These are phyloP conservation scores for Rubus parviflorus DNA, from an alignment of 306 rosid genomes.

Conservation along the genomic window DNA sequence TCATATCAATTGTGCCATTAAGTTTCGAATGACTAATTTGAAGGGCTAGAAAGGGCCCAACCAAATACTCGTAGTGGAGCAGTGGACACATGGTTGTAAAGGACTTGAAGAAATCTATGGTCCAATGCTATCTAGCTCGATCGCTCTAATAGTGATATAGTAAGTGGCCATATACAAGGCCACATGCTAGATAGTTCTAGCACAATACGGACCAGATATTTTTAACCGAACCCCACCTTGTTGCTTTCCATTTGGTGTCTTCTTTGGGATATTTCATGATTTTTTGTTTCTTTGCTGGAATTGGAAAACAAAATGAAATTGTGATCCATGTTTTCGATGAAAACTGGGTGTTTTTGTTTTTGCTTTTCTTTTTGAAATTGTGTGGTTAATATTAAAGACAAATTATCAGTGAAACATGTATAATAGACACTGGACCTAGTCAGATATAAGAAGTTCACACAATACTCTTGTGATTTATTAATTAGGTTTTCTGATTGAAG, in stretches of 20 bases:
- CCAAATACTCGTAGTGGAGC: neutral
- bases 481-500: too few species aligned
- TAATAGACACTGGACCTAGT: too few species aligned
- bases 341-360: neutral
- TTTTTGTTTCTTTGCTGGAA: neutral
- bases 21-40: too few species aligned
- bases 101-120: neutral
- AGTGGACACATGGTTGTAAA: neutral
- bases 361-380: too few species aligned
- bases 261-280: neutral
- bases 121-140: neutral
- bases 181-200: neutral
- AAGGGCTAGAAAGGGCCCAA: neutral
- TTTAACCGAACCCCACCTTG: neutral
- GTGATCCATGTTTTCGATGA: neutral
- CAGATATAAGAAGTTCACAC: too few species aligned
- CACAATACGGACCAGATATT: constrained; percentile 3
- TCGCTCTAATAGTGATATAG: neutral
- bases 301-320: neutral
- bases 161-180: neutral
- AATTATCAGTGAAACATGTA: too few species aligned
- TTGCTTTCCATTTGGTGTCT: neutral
- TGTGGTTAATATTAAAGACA: neutral
- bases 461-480: too few species aligned
- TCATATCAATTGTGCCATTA: neutral